These are phyloP conservation scores for Botrytis byssoidea DNA, from an alignment of 2,329 filamentous ascomycete genomes.

Conservation along the genomic window DNA sequence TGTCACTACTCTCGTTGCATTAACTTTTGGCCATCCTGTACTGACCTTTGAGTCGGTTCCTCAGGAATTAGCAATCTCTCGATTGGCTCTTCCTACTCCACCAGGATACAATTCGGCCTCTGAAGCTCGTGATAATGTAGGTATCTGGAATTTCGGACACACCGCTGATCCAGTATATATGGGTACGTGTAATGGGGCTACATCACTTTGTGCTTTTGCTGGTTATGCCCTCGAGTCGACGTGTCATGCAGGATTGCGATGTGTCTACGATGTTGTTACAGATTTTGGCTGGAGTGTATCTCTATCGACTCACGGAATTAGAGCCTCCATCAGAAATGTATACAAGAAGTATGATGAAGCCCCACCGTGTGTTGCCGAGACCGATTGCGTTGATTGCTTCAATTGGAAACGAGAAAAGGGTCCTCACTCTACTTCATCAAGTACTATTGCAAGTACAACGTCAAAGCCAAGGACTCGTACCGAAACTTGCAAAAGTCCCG, in stretches of 20 bases:
- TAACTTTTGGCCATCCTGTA: constrained; percentile 83
- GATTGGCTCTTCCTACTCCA: constrained; percentile 81
- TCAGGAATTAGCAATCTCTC: constrained; percentile 77
- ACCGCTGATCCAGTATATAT: constrained; percentile 93
- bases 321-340: constrained; percentile 79
- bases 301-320: constrained; percentile 84
- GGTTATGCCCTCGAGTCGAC: constrained; percentile 87
- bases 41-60: constrained; percentile 90
- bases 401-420: constrained; percentile 93
- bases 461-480: constrained; percentile 64
- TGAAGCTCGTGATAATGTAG: constrained; percentile 68
- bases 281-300: constrained; percentile 90
- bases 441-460: constrained; percentile 56
- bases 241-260: constrained; percentile 83
- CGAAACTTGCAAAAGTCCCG: constrained; percentile 80
- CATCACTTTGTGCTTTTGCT: constrained; percentile 78
- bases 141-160: constrained; percentile 84
- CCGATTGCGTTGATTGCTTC: constrained; percentile 80
- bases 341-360: constrained; percentile 77
- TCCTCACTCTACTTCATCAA: constrained; percentile 72
- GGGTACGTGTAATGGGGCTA: constrained; percentile 84
- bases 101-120: constrained; percentile 55
- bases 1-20: constrained; percentile 75
- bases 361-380: constrained; percentile 68
- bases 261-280: constrained; percentile 83